Evolutionary conservation across 2,329 filamentous ascomycete genomes (phyloP).

Genomic region (Fusarium sp.): DNA sequence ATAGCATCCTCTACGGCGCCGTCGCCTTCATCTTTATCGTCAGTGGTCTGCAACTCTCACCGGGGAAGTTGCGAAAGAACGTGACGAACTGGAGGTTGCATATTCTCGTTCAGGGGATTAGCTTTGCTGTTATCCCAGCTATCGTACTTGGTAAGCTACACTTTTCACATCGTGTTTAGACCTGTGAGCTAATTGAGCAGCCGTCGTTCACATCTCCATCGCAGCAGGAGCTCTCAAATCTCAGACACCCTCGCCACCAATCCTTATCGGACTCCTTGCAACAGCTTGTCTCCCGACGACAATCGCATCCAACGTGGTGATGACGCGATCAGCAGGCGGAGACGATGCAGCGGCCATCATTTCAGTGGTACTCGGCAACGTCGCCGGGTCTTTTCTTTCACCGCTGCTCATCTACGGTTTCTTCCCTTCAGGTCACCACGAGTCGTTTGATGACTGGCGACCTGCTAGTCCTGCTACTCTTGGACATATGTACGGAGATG

Average conservation of each 20-base stretch:
- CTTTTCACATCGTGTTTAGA: not conserved
- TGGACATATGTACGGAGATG: conserved; percentile 71
- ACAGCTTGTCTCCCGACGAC: conserved; percentile 78
- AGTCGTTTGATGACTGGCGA: conserved; percentile 69
- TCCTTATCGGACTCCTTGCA: conserved; percentile 76
- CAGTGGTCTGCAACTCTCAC: conserved; percentile 76
- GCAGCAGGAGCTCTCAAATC: conserved; percentile 61
- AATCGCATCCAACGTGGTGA: conserved; percentile 79
- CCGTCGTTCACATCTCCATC: conserved; percentile 60
- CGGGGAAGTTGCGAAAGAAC: conserved; percentile 70
- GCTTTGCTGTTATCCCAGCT: conserved; percentile 74
- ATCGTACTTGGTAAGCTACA: conserved; percentile 65
- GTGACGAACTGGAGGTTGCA: conserved; percentile 76
- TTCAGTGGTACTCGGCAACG: conserved; percentile 77
- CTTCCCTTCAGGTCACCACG: conserved; percentile 57
- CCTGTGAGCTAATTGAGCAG: conserved; percentile 45
- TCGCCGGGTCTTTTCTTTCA: conserved; percentile 75
- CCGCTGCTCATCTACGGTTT: conserved; percentile 74
- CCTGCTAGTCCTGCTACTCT: conserved; percentile 65
- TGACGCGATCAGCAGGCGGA: conserved; percentile 76
- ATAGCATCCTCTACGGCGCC: conserved; percentile 74
- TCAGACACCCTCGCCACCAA: conserved; percentile 70
- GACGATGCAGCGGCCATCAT: conserved; percentile 75
- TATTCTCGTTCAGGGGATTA: conserved; percentile 73
- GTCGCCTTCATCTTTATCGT: conserved; percentile 78